These are phyloP conservation scores for Leccinum boreale DNA, from an alignment of 768 basidiomycete species.

Conservation along the genomic window DNA sequence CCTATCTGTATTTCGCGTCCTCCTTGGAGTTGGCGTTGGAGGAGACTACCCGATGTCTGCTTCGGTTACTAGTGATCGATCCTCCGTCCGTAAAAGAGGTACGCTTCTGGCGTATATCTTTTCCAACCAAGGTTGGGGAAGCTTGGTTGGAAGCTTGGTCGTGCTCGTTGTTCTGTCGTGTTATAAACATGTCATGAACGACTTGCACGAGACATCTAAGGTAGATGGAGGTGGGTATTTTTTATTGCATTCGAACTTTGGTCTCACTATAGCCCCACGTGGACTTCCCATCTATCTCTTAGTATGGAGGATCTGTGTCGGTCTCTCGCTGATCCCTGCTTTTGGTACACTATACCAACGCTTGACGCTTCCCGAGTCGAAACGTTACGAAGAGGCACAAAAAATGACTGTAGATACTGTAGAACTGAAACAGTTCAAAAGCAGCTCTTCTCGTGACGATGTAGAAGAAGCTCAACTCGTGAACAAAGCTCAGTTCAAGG, in stretches of 20 bases:
- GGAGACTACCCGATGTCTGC: conserved; percentile 82
- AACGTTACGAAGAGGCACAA: conserved; percentile 47
- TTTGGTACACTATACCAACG: conserved; percentile 75
- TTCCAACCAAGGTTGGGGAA: conserved; percentile 77
- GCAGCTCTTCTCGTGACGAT: background rate
- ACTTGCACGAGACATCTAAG: conserved; percentile 52
- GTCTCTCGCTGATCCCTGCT: conserved; percentile 72
- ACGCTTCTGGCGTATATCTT: conserved; percentile 77
- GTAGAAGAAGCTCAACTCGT: conserved; percentile 18
- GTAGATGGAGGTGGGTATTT: conserved; percentile 60
- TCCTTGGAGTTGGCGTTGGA: conserved; percentile 76
- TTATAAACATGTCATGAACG: conserved; percentile 64
- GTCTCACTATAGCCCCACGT: background rate
- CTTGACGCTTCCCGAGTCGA: conserved; percentile 68
- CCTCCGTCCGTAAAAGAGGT: conserved; percentile 63
- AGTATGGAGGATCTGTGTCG: conserved; percentile 74
- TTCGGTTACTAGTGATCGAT: conserved; percentile 62
- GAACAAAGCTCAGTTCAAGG: conserved; percentile 52
- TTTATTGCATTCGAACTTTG: background rate
- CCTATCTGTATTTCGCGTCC: conserved; percentile 61
- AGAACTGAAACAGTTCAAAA: conserved; percentile 33
- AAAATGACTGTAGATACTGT: conserved; percentile 24
- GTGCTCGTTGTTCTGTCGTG: conserved; percentile 62
- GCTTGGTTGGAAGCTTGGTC: conserved; percentile 56
- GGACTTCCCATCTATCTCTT: background rate